Evolutionary conservation across 2,329 filamentous ascomycete genomes (phyloP), one percentile per base, ranked within the genome.

Genomic region (Arachnomyces sp.): DNA sequence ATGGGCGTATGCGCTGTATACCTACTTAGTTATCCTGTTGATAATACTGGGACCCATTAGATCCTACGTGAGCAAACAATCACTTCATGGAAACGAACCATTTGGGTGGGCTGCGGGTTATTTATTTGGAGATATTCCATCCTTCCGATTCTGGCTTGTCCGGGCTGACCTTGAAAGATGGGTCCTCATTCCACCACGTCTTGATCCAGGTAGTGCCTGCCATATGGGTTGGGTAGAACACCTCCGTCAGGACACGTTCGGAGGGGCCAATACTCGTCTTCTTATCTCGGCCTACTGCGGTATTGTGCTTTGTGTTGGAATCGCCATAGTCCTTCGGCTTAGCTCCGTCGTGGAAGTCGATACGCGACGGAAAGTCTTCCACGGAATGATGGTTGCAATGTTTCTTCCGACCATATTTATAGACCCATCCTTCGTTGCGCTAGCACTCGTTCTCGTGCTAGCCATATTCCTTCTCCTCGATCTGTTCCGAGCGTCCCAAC

Each of bases 361-460:
- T 64, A 98, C 92, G 1, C 78, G 92, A 36, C 80, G 92, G 37
- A 98, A 98, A 63, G 85, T 96, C 16, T 98, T 98, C 60, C 92
- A 98, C 61, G 93, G 93, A 51, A 94, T 90, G 74, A 96, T 96
- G 84, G 90, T 96, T 6, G 79, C 80, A 41, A 95, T 98, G 86
- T 81, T 98, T 41, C 72, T 96, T 2, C 89, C 92, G 0, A 79
- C 85, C 1, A 84, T 82, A 2, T 95, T 80, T 57, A 67, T 96
- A 47, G 92, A 98, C 59, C 90, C 92, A 1, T 73, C 81, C 31
- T 96, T 86, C 60, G 80, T 81, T 36, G 78, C 84, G 1, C 70
- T 98, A 9, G 86, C 88, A 0, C 71, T 96, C n/a, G 72, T 74
- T 0, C 67, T 95, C 25, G 78, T 88, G 17, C 74, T 98, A 28